Base-by-base conservation (phyloP, 2,329 filamentous ascomycete genomes). In the Ascosphaera acerosa region DNA sequence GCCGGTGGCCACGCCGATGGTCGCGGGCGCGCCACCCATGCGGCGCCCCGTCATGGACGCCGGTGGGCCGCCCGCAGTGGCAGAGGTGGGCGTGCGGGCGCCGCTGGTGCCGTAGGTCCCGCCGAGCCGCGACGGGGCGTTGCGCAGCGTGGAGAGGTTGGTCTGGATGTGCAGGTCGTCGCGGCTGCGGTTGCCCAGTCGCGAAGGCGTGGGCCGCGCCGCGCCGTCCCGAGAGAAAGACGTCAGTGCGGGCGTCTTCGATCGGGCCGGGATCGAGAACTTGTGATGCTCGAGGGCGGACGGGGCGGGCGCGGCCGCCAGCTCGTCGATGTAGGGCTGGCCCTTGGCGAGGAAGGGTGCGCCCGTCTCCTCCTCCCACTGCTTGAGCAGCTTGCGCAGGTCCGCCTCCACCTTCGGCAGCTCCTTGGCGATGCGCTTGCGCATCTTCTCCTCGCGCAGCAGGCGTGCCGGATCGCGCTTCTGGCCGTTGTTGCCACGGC, bases 381-480 rank as follows among this genome's bases (percentile, higher is more conserved):
- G 57, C 47, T 84, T 76, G 17, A 97, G 62, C n/a, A 66, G 62
- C 48, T 72, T 84, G 39, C 67, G 66, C 35, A 97, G 56, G n/a
- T 94, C 81, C 1, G 64, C 64, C 35, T 84, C 72, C 27, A 97
- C 64, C 57, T 90, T 94, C 34, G 87, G 87, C 18, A 97, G 59
- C 46, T 97, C 87, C 52, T 94, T 97, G 16, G 82, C 66, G 37
- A 97, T 92, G 35, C 82, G 67, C 65, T 97, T 97, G 36, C 87
- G 71, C 78, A 91, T 90, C 64, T 94, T 97, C 56, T 97, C 87
- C 48, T 97, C 87, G 18, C 87, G 67, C 32, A 97, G 61, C 10
- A 97, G 62, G 54, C 91, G 87, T 31, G 81, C 84, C 2, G 87
- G 87, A 46, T 97, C 87, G 38, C 89, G 76, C 52, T 73, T 78